Evolutionary conservation across 2,329 filamentous ascomycete species (phyloP).

Genomic region (Curvularia hawaiiensis): DNA sequence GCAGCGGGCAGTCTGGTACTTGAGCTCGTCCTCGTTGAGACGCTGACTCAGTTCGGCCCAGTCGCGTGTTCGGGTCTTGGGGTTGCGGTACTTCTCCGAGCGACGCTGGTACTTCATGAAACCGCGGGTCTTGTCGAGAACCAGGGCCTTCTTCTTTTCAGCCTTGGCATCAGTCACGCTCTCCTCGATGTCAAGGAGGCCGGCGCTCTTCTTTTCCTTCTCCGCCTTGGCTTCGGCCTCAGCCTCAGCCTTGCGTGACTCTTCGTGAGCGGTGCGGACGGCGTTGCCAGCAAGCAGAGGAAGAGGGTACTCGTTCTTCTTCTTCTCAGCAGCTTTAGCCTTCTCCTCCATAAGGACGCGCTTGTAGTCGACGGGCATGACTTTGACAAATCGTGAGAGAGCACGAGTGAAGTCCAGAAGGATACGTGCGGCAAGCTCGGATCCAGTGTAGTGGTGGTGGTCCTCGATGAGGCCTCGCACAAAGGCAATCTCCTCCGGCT

Average conservation of each 20-base stretch:
- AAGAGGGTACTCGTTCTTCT: constrained; percentile 81
- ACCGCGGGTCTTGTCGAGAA: constrained; percentile 95
- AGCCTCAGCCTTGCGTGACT: constrained; percentile 59
- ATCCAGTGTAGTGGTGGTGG: constrained; percentile 97
- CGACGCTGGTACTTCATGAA: constrained; percentile 98
- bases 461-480: constrained; percentile 92
- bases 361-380: constrained; percentile 95
- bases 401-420: constrained; percentile 95
- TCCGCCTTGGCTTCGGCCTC: constrained; percentile 62
- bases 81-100: constrained; percentile 88
- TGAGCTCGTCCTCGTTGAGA: constrained; percentile 90
- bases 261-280: constrained; percentile 59
- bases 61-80: constrained; percentile 84
- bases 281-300: constrained; percentile 73
- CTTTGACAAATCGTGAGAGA: constrained; percentile 88
- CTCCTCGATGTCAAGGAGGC: constrained; percentile 83
- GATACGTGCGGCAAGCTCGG: constrained; percentile 89
- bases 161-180: constrained; percentile 81
- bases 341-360: constrained; percentile 86
- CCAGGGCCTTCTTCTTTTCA: constrained; percentile 89
- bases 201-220: constrained; percentile 73
- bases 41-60: constrained; percentile 91
- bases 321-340: constrained; percentile 81
- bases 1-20: constrained; percentile 94
- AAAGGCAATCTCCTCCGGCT: constrained; percentile 86